Evolutionary conservation across 2,329 filamentous ascomycete species (phyloP).

Genomic region (Fusarium oxysporum): DNA sequence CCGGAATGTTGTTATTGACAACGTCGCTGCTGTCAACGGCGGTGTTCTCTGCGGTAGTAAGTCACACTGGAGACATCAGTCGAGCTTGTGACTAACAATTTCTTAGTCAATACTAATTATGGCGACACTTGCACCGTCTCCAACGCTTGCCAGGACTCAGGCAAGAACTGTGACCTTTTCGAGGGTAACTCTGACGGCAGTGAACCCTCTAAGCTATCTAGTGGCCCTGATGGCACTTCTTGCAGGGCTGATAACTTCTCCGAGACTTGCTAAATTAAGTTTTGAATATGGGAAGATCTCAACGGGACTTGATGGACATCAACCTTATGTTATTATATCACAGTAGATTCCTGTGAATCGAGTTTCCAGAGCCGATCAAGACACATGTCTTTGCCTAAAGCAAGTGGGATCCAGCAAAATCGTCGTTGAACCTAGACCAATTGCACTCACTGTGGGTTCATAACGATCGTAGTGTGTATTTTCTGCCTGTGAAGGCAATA

Average conservation of each 20-base stretch:
- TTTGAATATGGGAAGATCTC: neutral
- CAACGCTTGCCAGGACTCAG: constrained; percentile 36
- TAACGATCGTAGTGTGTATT: neutral
- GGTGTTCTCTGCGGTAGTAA: constrained; percentile 38
- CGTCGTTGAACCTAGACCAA: neutral
- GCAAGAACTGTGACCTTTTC: constrained; percentile 38
- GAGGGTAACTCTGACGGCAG: constrained; percentile 31
- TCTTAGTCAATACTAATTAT: constrained; percentile 40
- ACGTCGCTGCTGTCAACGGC: constrained; percentile 37
- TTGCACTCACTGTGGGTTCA: neutral
- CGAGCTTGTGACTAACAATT: neutral
- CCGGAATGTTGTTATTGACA: constrained; percentile 32
- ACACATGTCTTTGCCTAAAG: neutral
- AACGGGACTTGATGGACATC: neutral
- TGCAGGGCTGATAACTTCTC: constrained; percentile 28
- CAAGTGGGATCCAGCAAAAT: neutral
- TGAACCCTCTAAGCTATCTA: constrained; percentile 36
- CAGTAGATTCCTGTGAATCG: neutral
- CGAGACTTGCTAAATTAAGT: constrained; percentile 25
- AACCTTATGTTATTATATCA: neutral
- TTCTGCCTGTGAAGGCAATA: neutral
- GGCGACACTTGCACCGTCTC: constrained; percentile 41
- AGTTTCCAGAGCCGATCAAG: neutral
- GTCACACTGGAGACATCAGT: neutral
- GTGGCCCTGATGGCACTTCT: constrained; percentile 33